Base-by-base conservation (phyloP, 768 basidiomycete genomes). In the Boletus sp. region DNA sequence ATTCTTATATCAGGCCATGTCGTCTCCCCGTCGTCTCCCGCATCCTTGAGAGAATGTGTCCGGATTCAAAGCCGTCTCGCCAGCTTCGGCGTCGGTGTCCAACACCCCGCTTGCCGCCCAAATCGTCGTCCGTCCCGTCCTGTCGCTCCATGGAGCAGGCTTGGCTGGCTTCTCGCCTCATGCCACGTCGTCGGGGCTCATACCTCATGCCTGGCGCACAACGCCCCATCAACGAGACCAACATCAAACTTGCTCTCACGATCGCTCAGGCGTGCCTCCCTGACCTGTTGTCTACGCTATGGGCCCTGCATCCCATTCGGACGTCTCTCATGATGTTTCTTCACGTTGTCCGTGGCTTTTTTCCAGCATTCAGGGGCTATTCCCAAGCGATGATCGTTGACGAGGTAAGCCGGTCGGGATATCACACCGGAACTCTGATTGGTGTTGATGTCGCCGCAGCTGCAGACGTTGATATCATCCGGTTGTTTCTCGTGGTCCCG, bases 341-440 rank as follows among this genome's bases (percentile, higher is more conserved):
- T 60, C 87, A 90, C 68, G 71, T 91, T 48, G 62, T 85, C 54
- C 81, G 88, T 60, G 90, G 88, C 57, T 72, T 87, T 54, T 83
- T 91, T 65, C 90, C 90, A 34, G 90, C 89, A 10, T 87, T 88
- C 70, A 82, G 88, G 72, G 86, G 88, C 57, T 92, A 90, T 75
- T 90, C 90, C 9, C 90, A 92, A 78, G 89, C 89, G 50, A 72
- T 89, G 69, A 88, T 92, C 61, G 83, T 92, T 59, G 85, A 93
- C 72, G 88, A 93, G 81, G 90, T 87, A 50, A 33, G 84, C 70
- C 37, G 52, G 23, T 47, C 53, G 38, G 47, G 50, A 56, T 57
- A 56, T 59, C 27, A 33, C 56, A 32, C 45, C 37, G 33, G 50
- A 54, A 19, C n/a, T 21, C 35, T 49, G 30, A 49, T 40, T n/a